Conservation (phyloP, 2,329 filamentous ascomycete species). For the Fusarium lateritium region DNA sequence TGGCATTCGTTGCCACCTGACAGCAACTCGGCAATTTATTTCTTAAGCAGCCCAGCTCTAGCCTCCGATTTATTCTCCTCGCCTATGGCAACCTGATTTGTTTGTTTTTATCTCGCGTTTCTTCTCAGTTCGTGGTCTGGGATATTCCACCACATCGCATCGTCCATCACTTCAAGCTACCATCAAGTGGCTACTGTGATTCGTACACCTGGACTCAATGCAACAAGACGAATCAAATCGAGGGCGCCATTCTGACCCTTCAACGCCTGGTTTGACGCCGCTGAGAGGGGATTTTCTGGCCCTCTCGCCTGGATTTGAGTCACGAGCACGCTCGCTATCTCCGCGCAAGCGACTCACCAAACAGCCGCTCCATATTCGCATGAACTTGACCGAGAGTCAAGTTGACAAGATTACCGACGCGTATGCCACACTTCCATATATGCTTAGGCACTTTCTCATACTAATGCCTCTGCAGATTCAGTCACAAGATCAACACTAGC, state of each 20-base stretch:
- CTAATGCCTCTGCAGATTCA: constrained; percentile 51
- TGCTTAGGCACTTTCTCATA: too few relatives aligned
- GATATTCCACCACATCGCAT: not conserved
- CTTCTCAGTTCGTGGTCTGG: not conserved
- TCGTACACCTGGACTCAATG: constrained; percentile 32
- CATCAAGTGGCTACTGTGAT: constrained; percentile 20
- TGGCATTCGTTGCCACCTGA: constrained; percentile 24
- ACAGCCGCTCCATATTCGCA: constrained; percentile 61
- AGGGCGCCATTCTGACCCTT: constrained; percentile 46
- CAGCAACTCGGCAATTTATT: not conserved
- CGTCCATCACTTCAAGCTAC: constrained; percentile 1
- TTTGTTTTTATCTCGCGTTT: not conserved
- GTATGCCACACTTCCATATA: constrained; percentile 51
- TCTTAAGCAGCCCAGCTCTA: not conserved
- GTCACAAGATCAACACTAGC: constrained; percentile 50
- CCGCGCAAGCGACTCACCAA: constrained; percentile 53
- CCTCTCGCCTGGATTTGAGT: constrained; percentile 46
- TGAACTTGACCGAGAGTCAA: constrained; percentile 65
- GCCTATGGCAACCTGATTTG: not conserved
- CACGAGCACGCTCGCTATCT: constrained; percentile 55
- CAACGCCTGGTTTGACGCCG: constrained; percentile 46
- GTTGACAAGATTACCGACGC: constrained; percentile 64
- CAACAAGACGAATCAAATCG: constrained; percentile 35
- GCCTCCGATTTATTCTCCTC: constrained; percentile 6
- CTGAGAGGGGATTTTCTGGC: constrained; percentile 58